These are phyloP conservation scores for Tuber brumale DNA, from an alignment of 495 filamentous ascomycete species.

Conservation along the genomic window DNA sequence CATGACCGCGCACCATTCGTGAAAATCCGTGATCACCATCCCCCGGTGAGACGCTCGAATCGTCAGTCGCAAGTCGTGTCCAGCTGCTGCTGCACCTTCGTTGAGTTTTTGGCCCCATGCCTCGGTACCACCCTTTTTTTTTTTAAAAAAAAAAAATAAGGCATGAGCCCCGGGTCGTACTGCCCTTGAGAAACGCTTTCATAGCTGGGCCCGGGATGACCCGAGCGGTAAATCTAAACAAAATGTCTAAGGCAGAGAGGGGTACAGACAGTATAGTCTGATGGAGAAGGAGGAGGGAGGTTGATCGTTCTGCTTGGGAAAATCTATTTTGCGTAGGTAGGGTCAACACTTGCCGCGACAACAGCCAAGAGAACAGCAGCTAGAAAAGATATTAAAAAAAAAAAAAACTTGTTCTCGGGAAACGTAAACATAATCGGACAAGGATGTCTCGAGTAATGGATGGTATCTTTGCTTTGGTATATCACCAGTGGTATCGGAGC, in stretches of 20 bases:
- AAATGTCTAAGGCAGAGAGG: not conserved
- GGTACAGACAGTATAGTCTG: not conserved
- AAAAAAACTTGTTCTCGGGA: not conserved
- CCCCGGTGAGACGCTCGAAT: not conserved
- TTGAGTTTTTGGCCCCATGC: not conserved
- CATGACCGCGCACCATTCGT: not conserved
- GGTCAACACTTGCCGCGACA: not conserved
- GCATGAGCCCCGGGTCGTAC: not conserved
- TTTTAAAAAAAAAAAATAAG: not conserved
- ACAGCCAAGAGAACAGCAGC: not conserved
- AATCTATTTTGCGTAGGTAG: not conserved
- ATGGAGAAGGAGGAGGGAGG: not conserved
- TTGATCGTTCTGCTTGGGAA: not conserved
- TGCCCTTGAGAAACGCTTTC: not conserved
- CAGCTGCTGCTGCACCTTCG: not conserved
- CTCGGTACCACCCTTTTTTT: not conserved
- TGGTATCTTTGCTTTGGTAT: not conserved
- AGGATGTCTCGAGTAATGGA: constrained; percentile 2
- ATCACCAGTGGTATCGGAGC: not conserved
- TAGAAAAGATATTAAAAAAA: not conserved
- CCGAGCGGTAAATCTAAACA: constrained; percentile 1
- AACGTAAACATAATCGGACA: not conserved
- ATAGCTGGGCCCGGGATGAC: not conserved
- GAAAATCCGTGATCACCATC: not conserved
- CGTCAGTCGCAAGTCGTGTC: not conserved